Percentiles rank a stretch among this genome's conserved stretches.
phyloP scores from a whole-genome alignment of 441 rosid genomes.

The Pelargonium australe region DNA sequence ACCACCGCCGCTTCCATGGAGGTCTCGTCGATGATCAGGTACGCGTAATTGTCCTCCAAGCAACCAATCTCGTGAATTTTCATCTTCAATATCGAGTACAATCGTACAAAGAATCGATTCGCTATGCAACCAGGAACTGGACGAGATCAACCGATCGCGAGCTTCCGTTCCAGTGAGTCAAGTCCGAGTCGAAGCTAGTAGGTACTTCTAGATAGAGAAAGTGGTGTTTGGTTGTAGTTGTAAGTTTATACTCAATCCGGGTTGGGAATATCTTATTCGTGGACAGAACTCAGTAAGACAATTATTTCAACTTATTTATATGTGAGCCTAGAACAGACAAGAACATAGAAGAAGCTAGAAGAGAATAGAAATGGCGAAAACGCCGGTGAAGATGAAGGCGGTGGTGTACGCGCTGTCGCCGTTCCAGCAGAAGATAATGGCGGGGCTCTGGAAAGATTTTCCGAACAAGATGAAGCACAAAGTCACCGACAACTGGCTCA shows the following conservation, averaged over 20 bases:
- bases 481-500: neutral
- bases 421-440: neutral
- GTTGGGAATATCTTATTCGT: too few relatives aligned
- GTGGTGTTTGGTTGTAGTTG: too few relatives aligned
- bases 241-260: too few relatives aligned
- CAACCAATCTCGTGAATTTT: conserved; percentile 66
- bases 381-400: neutral
- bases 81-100: conserved; percentile 25
- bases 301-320: too few relatives aligned
- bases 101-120: neutral
- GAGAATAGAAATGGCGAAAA: neutral
- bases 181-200: too few relatives aligned
- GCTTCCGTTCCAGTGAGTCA: too few relatives aligned
- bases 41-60: conserved; percentile 81
- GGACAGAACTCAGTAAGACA: too few relatives aligned
- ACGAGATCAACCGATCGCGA: too few relatives aligned
- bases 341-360: too few relatives aligned
- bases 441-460: neutral
- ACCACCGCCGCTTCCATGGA: conserved; percentile 82
- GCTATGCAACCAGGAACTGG: neutral
- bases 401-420: neutral
- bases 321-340: too few relatives aligned
- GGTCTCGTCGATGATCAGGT: conserved; percentile 76
- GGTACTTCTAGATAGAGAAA: too few relatives aligned
- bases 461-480: neutral